Evolutionary conservation across 179 eudicot genomes (phyloP).

Genomic region (Heliamphora pulchella): DNA sequence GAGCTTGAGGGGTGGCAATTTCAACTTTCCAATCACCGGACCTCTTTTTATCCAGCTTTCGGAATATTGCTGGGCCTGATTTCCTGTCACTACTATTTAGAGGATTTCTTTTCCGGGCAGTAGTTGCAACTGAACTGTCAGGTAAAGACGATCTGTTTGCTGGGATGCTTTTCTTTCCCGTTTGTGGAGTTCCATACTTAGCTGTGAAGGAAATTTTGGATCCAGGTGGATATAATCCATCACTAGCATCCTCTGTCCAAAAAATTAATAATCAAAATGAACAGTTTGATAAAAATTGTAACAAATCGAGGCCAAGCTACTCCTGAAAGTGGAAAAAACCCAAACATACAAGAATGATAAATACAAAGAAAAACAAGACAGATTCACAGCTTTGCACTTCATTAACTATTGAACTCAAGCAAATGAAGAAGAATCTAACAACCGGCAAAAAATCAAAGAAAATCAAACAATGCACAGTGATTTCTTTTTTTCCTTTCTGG

Average conservation of each 20-base stretch:
- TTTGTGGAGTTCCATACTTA: constrained; percentile 38
- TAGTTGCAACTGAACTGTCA: constrained; percentile 43
- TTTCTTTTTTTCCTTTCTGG: too few species aligned
- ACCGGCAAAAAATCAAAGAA: background rate
- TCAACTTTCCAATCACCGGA: constrained; percentile 39
- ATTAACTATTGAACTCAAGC: background rate
- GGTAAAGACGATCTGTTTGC: constrained; percentile 32
- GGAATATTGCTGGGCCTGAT: constrained; percentile 45
- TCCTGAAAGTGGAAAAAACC: background rate
- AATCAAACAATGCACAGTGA: background rate
- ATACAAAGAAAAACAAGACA: background rate
- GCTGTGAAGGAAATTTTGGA: constrained; percentile 29
- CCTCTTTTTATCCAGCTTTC: constrained; percentile 56
- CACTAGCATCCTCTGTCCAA: constrained; percentile 54
- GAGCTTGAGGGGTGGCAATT: constrained; percentile 28
- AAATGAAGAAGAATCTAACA: background rate
- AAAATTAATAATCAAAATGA: background rate
- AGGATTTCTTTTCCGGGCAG: constrained; percentile 44
- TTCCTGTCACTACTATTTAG: constrained; percentile 34
- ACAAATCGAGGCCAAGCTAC: background rate
- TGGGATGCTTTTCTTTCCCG: constrained; percentile 30
- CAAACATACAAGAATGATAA: background rate
- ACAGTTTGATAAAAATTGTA: background rate
- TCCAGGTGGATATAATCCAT: constrained; percentile 45
- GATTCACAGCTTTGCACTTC: background rate